Evolutionary conservation across 345 rosid species (phyloP).

Genomic region (sweet orange (Citrus sinensis)): DNA sequence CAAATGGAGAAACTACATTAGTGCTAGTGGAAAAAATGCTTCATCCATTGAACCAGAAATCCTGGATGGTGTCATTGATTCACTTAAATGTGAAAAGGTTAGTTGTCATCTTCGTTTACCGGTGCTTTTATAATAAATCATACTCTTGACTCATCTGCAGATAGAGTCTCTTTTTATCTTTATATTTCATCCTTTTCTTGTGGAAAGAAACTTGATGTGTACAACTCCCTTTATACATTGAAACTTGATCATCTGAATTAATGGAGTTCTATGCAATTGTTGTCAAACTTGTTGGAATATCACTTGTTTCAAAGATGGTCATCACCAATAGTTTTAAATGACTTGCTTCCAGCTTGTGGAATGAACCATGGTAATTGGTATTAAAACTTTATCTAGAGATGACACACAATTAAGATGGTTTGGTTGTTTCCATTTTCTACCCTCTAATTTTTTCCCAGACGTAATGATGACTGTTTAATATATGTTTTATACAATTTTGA

Average conservation of each 20-base stretch:
- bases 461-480: not conserved
- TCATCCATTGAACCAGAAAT: conserved; percentile 63
- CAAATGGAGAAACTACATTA: conserved; percentile 79
- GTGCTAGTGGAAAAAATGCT: conserved; percentile 62
- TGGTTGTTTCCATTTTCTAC: not conserved
- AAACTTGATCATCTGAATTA: not conserved
- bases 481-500: conserved; percentile 12
- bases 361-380: not conserved
- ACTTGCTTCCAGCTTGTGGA: not conserved
- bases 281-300: not conserved
- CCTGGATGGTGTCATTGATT: conserved; percentile 54
- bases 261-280: not conserved
- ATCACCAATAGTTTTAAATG: not conserved
- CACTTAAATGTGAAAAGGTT: conserved; percentile 84
- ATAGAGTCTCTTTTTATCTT: not conserved
- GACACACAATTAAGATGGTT: not conserved
- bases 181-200: not conserved
- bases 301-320: not conserved
- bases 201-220: not conserved
- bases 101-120: conserved; percentile 13
- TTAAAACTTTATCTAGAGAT: not conserved
- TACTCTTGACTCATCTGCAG: conserved; percentile 10
- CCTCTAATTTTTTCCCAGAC: not conserved
- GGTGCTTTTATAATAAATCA: conserved; percentile 9
- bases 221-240: not conserved